These are phyloP conservation scores for Coemansia sp. DNA, from an alignment of 192 early-diverging fungal species.

Conservation along the genomic window DNA sequence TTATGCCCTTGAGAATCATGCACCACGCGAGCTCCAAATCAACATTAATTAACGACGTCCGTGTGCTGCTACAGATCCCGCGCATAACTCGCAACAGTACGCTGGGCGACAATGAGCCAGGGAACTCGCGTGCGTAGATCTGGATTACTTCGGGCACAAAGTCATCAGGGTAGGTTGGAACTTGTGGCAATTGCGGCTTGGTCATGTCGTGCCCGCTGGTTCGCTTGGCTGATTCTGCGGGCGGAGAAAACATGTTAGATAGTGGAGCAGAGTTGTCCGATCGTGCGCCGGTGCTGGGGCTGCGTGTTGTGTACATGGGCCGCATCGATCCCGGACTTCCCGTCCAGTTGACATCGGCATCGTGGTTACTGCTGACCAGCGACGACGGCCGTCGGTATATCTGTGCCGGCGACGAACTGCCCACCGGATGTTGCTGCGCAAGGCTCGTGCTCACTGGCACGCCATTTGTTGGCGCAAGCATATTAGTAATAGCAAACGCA, in stretches of 20 bases:
- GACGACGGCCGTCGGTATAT: slow-evolving; percentile 18
- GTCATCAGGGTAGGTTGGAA: slow-evolving; percentile 16
- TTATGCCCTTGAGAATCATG: slow-evolving; percentile 53
- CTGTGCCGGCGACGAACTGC: slow-evolving; percentile 7
- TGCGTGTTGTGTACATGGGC: slow-evolving; percentile 10
- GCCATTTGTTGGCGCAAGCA: slow-evolving; percentile 14
- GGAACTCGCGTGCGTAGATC: slow-evolving; percentile 44
- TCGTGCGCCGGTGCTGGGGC: slow-evolving; percentile 13
- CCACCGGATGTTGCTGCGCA: slow-evolving; percentile 2
- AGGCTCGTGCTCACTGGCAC: background rate
- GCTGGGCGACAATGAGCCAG: slow-evolving; percentile 32
- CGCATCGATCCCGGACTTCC: slow-evolving; percentile 9
- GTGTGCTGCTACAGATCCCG: slow-evolving; percentile 41
- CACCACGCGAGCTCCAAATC: slow-evolving; percentile 50
- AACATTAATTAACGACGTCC: slow-evolving; percentile 49
- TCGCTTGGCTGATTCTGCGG: background rate
- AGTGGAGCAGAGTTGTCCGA: slow-evolving; percentile 16
- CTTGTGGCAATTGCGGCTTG: background rate
- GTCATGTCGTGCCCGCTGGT: background rate
- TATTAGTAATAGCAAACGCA: slow-evolving; percentile 10
- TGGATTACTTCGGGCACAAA: slow-evolving; percentile 45
- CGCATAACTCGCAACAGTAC: slow-evolving; percentile 49
- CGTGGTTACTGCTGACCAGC: slow-evolving; percentile 11
- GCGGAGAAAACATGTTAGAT: background rate
- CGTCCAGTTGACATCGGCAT: slow-evolving; percentile 5